Base-by-base conservation (phyloP, 1,139 yeast species). In the Lodderomyces pseudojiufengensis region DNA sequence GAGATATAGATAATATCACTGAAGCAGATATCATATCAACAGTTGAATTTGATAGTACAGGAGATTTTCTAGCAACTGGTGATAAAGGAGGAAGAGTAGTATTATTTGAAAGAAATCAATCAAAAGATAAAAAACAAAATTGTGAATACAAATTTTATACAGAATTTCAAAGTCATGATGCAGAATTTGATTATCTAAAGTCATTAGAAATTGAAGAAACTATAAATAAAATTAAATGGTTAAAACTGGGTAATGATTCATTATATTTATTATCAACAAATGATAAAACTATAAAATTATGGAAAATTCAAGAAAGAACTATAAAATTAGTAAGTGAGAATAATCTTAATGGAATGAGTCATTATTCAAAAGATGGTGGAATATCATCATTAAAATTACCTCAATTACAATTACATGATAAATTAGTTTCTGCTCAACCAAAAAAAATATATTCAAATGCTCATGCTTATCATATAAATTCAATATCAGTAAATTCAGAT, bases 81-180 rank as follows among this genome's bases (percentile, higher is more conserved):
- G 99, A 94, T 64, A 83, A 92, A 55, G 99, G 99, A 35, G 99
- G 99, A 18, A 76, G 99, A 49, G 97, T 94, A 28, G 99, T 94
- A 10, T 65, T 94, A 39, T 94, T 94, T 62, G 97, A 92, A 61
- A 76, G 97, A 50, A 88, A 87, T 59, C 83, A 80, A 49, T 63
- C 69, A 44, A 84, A 84, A 56, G 20, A 18, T 18, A 80, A 80
- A 57, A 83, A 83, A 44, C 61, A 54, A 37, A 59, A 55, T 42
- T 92, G 97, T 60, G 98, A 94, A 60, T 94, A 94, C 65, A 80
- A 87, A 54, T 94, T 94, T 63, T 84, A 86, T 57, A 92, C 98
- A 18, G 99, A 94, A 61, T 94, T 94, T 60, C 99, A 94, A 67
- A 80, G 92, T 56, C 99, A 94, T 63, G 99, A 94, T 60, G 97